Base-by-base conservation (phyloP, 352 stramenopile species). In the Globisporangium parvum region DNA sequence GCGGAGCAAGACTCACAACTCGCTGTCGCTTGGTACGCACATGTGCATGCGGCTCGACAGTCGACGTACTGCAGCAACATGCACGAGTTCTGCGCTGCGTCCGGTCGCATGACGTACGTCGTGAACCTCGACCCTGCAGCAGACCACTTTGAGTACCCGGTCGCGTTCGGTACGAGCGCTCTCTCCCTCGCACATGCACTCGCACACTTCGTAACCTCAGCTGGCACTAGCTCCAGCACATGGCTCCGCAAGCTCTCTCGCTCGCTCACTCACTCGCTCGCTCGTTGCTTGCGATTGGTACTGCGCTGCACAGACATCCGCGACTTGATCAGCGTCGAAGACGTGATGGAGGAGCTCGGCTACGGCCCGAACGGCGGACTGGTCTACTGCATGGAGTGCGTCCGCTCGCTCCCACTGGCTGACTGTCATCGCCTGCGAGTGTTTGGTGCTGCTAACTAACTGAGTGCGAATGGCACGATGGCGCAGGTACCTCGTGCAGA, bases 311-410 rank as follows among this genome's bases (percentile, higher is more conserved):
- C 42, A 80, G 91, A 97, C 37, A 98, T 98, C 75, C 77, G 95
- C 71, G 87, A 98, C 58, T 69, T 99, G 33, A 97, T 99, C 46
- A 97, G 91, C 45, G 76, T 99, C 11, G 88, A 98, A 60, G 91
- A 97, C 46, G 97, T 99, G 37, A 98, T 99, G 95, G 87, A 98
- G 59, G 87, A 98, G 59, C 79, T 99, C 10, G 84, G 91, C 63
- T 92, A 99, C 51, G 97, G 97, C 21, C 97, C 97, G 0, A 99
- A 99, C 66, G 97, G 97, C 15, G 96, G 91, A 1, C 78, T 99
- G 15, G 79, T 99, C 15, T 99, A 98, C 75, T 99, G 96, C 75
- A 98, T 99, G 88, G 96, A 99, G 91, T 99, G 89, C 66, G 68
- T 94, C 17, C n/a, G 12, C 12, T 46, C 39, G 11, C 24, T 37